A percentile compares a stretch with the other conserved stretches of the same genome.
phyloP scores from a whole-genome alignment of 2,329 filamentous ascomycete genomes.

The Colletotrichum viniferum region DNA sequence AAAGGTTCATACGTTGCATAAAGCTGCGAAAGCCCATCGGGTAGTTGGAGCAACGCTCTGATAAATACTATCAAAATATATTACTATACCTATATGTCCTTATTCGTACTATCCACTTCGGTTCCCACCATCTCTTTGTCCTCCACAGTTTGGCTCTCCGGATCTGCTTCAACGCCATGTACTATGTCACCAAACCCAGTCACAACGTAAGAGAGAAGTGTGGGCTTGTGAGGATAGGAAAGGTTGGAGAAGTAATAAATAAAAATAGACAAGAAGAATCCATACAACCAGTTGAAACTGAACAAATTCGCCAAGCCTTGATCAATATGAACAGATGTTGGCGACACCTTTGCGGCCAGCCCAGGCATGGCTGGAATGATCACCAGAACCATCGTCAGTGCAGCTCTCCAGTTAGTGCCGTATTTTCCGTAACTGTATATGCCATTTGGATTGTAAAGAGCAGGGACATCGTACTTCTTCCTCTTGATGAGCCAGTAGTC shows the following conservation, averaged over 20 bases:
- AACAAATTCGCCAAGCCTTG: slow-evolving; percentile 30
- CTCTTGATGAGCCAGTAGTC: slow-evolving; percentile 45
- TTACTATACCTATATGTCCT: neutral
- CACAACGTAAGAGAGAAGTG: neutral
- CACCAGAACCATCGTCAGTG: slow-evolving; percentile 29
- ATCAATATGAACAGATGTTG: slow-evolving; percentile 25
- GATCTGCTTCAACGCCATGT: neutral
- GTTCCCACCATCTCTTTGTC: neutral
- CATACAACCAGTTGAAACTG: slow-evolving; percentile 33
- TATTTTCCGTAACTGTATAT: neutral
- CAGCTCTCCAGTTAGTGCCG: slow-evolving; percentile 31
- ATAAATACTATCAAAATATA: neutral
- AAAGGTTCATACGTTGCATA: rapidly evolving
- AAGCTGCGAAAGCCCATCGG: neutral
- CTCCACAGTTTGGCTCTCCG: neutral
- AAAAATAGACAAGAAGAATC: slow-evolving; percentile 24
- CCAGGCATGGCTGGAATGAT: slow-evolving; percentile 29
- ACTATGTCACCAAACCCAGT: neutral
- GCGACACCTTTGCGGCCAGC: slow-evolving; percentile 26
- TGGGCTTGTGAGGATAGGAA: neutral
- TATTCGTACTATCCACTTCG: neutral
- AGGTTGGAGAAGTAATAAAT: neutral
- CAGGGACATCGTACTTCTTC: neutral
- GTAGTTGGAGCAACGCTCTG: neutral
- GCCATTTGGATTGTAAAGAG: neutral